phyloP scores from a whole-genome alignment of 768 basidiomycete species.

The Pilatotrama ljubarskyi region DNA sequence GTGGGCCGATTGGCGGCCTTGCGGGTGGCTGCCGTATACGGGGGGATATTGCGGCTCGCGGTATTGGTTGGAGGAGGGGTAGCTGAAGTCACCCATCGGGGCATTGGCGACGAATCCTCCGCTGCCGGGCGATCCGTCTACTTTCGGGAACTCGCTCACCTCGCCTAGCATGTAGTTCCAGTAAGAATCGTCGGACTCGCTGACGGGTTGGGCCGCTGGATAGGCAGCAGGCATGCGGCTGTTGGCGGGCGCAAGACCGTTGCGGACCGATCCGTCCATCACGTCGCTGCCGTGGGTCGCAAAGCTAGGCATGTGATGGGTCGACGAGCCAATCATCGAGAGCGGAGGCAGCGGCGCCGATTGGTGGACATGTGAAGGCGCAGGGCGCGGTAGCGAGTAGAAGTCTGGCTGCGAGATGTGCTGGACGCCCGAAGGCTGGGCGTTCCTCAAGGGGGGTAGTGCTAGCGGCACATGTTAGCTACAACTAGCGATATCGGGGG shows the following conservation, averaged over 20 bases:
- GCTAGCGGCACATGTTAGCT: neutral
- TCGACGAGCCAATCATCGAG: neutral
- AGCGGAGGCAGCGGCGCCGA: conserved; percentile 5
- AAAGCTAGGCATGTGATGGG: neutral
- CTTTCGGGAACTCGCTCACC: conserved; percentile 3
- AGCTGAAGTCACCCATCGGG: neutral
- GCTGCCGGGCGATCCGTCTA: neutral
- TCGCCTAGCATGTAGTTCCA: conserved; percentile 11
- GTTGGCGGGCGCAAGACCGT: neutral
- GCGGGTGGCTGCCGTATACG: neutral
- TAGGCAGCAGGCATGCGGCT: neutral
- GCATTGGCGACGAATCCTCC: conserved; percentile 2
- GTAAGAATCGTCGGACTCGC: conserved; percentile 6
- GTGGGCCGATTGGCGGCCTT: neutral
- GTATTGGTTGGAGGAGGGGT: neutral
- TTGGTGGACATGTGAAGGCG: neutral
- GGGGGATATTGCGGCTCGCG: conserved; percentile 6
- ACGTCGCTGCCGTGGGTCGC: neutral
- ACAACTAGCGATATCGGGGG: neutral
- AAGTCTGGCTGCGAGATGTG: neutral
- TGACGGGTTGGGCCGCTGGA: neutral
- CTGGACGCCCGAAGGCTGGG: neutral
- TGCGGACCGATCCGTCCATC: neutral
- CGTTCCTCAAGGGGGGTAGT: conserved; percentile 10
- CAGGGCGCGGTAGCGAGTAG: neutral